Conservation (phyloP, 129 eudicot species). For the Ambrosia artemisiifolia region DNA sequence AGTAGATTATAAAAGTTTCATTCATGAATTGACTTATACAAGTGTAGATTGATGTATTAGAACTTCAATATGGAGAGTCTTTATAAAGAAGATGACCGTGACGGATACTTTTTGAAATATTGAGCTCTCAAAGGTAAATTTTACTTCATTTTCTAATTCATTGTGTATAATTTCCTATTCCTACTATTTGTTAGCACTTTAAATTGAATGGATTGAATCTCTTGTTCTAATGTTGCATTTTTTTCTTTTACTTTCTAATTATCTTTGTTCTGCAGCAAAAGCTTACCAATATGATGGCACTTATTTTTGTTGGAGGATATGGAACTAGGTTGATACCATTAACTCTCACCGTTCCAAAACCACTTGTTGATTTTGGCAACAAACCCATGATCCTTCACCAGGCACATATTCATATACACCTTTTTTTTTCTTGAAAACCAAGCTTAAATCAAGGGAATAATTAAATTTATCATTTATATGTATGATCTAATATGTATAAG, state of each 20-base stretch:
- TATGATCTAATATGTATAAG: constrained; percentile 38
- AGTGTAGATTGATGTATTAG: too few species aligned
- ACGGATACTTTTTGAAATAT: too few species aligned
- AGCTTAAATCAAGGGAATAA: neutral
- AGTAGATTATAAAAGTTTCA: too few species aligned
- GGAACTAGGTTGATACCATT: constrained; percentile 97
- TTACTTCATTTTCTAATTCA: too few species aligned
- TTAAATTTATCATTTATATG: neutral
- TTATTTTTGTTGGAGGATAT: constrained; percentile 96
- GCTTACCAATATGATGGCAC: constrained; percentile 79
- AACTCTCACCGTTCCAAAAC: constrained; percentile 90
- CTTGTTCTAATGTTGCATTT: constrained; percentile 12
- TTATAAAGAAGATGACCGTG: too few species aligned
- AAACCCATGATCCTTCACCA: constrained; percentile 98
- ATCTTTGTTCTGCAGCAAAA: constrained; percentile 28
- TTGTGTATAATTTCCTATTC: too few species aligned
- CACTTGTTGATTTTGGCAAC: constrained; percentile 96
- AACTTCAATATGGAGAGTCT: too few species aligned
- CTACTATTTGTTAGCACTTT: constrained; percentile 27
- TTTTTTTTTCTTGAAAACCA: neutral
- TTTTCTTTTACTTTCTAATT: constrained; percentile 20
- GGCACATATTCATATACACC: constrained; percentile 36
- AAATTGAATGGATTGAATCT: constrained; percentile 20
- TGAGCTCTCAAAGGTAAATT: too few species aligned
- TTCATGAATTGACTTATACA: too few species aligned